Base-by-base conservation (phyloP, 2,329 filamentous ascomycete genomes). In the Pseudocercospora vitis region DNA sequence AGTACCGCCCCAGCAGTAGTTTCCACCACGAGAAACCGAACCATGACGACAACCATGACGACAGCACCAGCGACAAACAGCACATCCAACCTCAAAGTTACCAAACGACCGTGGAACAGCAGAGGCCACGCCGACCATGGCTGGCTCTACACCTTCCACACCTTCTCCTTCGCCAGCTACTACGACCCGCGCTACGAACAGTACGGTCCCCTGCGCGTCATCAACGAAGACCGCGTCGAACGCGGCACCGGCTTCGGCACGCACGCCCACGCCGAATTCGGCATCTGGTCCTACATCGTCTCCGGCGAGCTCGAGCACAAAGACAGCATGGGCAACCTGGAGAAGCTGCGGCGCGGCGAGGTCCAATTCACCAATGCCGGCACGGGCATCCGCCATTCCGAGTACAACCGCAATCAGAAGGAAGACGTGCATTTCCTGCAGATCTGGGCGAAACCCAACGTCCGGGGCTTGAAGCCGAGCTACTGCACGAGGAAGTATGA, bases 301-400 rank as follows among this genome's bases (percentile, higher is more conserved):
- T 83, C 78, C 42, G 90, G 91, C 59, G 88, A 92, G 73, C 81
- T 95, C 58, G 92, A 91, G 44, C 91, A 95, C 75, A 86, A 89
- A 44, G 90, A 95, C 73, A 88, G 83, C 56, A 91, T 95, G 85
- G 81, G 89, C 63, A 82, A 79, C 50, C 67, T 78, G 7, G 76
- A 82, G 70, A 89, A 85, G 72, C 86, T 95, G 77, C 81, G 81
- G 65, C 79, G 89, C 31, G 89, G 89, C 9, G 89, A 95, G 70
- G 88, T 95, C 39, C 90, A 95, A 67, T 95, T 95, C 72, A 95
- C 90, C 7, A 91, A 86, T 11, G 90, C 88, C n/a, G 90, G 90
- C 50, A 90, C 83, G 4, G 82, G 83, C 4, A 85, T 95, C 64
- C 82, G 89, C 1, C 89, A 95, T 71, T 88, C 84, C 6, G 90